These are phyloP conservation scores for Moniliophthora roreri DNA, from an alignment of 1,284 basidiomycete genomes.

Conservation along the genomic window DNA sequence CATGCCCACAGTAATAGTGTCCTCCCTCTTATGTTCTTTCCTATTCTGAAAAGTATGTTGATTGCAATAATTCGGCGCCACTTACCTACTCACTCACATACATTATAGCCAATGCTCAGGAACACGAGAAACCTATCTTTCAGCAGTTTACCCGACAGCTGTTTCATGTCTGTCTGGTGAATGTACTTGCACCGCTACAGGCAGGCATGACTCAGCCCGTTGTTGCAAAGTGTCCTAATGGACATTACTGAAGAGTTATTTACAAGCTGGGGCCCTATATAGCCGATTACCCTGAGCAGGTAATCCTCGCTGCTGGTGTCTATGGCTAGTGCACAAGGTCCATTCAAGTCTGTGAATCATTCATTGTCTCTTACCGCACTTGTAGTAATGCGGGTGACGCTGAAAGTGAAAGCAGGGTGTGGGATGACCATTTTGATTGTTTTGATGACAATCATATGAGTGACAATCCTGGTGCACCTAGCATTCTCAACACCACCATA, in stretches of 20 bases:
- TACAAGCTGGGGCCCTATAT: slow-evolving; percentile 25
- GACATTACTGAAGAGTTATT: slow-evolving; percentile 20
- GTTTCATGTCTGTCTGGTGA: not conserved
- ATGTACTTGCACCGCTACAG: not conserved
- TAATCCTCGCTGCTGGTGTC: not conserved
- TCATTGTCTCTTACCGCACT: too few relatives aligned
- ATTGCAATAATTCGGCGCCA: not conserved
- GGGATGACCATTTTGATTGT: too few relatives aligned
- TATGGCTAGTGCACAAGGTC: not conserved
- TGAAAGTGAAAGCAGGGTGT: too few relatives aligned
- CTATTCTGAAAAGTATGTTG: slow-evolving; percentile 26
- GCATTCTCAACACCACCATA: too few relatives aligned
- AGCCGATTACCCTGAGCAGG: slow-evolving; percentile 20
- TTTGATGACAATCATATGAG: too few relatives aligned
- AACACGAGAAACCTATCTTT: not conserved
- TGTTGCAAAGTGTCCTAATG: slow-evolving; percentile 21
- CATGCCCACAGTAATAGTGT: slow-evolving; percentile 23
- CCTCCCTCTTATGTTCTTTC: slow-evolving; percentile 22
- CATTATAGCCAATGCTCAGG: not conserved
- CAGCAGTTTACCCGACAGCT: not conserved
- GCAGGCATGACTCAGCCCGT: slow-evolving; percentile 20
- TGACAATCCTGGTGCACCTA: too few relatives aligned
- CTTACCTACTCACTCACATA: not conserved
- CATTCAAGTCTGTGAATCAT: too few relatives aligned
- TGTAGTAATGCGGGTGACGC: too few relatives aligned